Base-by-base conservation (phyloP, 257 asterid species). In the Solanum chiquidenum region DNA sequence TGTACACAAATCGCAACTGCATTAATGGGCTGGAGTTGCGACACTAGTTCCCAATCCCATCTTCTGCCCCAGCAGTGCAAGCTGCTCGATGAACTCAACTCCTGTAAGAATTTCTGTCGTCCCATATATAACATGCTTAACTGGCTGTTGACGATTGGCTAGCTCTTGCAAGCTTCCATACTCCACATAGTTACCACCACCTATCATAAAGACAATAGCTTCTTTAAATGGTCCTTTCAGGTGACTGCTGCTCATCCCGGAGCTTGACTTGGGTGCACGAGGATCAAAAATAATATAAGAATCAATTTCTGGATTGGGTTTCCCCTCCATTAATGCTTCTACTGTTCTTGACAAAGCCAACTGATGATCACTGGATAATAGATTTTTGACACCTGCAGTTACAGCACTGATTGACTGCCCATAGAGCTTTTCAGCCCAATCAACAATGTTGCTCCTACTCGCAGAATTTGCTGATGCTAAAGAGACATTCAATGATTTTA, bases 141-240 rank as follows among this genome's bases (percentile, higher is more conserved):
- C 88, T 44, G 98, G 98, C 89, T 93, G 99, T 91, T 93, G 99
- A 38, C 93, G 94, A 29, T 89, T 93, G 77, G 92, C 98, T 86
- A 94, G 92, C 87, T 93, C 95, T 77, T 91, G 96, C 92, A 94
- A 93, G 93, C 99, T 94, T 89, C 95, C 96, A 83, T 95, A 93
- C 93, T 97, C 99, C 37, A 96, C 98, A 68, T 97, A 96, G 90
- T 97, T 97, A 72, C 99, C 99, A 86, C 99, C 99, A 16, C 99
- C 99, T 33, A 97, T 92, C 99, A 97, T 96, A 92, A 97, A 97
- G 74, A 96, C 98, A 7, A 97, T 94, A 84, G 98, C 99, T 90
- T 96, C 99, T 92, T 93, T 97, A 83, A 94, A 97, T 46, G 99
- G 99, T 60, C 99, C 99, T 91, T 89, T 95, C 91, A 96, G 89